Conservation (phyloP, 208 protist species). For the Trypanosoma caninum region DNA sequence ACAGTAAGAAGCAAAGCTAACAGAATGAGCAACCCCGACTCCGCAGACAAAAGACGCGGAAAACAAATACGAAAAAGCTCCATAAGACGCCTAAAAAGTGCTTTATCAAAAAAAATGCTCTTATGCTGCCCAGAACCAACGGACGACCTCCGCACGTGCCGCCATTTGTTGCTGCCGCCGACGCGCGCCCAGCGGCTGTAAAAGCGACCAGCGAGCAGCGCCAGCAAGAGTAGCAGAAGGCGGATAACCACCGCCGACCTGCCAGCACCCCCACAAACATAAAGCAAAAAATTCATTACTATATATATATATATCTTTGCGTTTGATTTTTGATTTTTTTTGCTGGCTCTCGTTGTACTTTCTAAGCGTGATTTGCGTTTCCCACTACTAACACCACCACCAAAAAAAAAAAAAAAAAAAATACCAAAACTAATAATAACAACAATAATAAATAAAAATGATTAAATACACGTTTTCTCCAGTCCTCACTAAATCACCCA, state of each 20-base stretch:
- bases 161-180: neutral
- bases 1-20: slow-evolving; percentile 48
- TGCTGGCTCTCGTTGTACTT: no score
- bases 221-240: slow-evolving; percentile 2
- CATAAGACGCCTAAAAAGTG: slow-evolving; percentile 52
- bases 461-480: no score
- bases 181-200: neutral
- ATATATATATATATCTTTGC: no score
- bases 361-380: no score
- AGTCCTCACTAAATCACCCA: no score
- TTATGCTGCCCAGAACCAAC: neutral
- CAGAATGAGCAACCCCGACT: slow-evolving; percentile 39
- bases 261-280: neutral
- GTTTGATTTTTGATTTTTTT: no score
- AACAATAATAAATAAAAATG: no score
- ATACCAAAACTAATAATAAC: neutral
- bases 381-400: neutral
- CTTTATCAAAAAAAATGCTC: slow-evolving; percentile 28
- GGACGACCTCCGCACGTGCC: neutral
- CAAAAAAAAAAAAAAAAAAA: slow-evolving; percentile 17
- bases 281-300: neutral
- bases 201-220: slow-evolving; percentile 2
- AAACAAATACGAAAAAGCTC: slow-evolving; percentile 66
- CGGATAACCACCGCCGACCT: slow-evolving; percentile 1
- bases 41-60: slow-evolving; percentile 43